Evolutionary conservation across 495 filamentous ascomycete species (phyloP).

Genomic region (Daldinia caldariorum): DNA sequence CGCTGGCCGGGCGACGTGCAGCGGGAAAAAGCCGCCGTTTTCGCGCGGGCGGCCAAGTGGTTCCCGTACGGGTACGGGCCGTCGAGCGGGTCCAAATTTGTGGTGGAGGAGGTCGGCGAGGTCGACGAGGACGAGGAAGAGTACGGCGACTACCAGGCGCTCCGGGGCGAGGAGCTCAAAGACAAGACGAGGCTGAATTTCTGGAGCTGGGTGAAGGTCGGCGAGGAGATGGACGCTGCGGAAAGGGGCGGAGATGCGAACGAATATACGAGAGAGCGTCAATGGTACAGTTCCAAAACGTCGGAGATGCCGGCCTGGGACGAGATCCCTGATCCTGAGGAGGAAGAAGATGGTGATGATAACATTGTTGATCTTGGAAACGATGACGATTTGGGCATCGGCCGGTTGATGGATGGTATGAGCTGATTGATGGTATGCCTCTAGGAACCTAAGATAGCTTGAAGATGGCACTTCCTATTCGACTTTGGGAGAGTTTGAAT

Average conservation of each 20-base stretch:
- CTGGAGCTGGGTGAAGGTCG: constrained; percentile 43
- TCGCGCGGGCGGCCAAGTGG: constrained; percentile 53
- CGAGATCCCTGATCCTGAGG: constrained; percentile 19
- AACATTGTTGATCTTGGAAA: constrained; percentile 1
- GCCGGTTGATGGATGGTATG: constrained; percentile 4
- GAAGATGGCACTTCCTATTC: too few relatives aligned
- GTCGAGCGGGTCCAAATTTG: constrained; percentile 48
- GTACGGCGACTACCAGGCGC: constrained; percentile 54
- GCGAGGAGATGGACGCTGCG: constrained; percentile 27
- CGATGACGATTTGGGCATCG: constrained; percentile 30
- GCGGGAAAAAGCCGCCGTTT: constrained; percentile 42
- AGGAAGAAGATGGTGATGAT: constrained; percentile 14
- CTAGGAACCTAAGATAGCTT: too few relatives aligned
- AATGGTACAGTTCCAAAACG: constrained; percentile 13
- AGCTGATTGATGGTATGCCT: neutral
- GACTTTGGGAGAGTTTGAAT: too few relatives aligned
- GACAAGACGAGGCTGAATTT: constrained; percentile 33
- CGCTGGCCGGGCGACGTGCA: constrained; percentile 45
- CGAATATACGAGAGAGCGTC: constrained; percentile 28
- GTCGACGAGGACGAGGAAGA: constrained; percentile 50
- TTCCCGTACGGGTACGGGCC: constrained; percentile 57
- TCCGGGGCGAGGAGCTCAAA: constrained; percentile 45
- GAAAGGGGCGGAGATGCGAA: neutral
- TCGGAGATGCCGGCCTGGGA: constrained; percentile 17
- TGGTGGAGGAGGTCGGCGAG: constrained; percentile 55